phyloP scores from a whole-genome alignment of 1,284 basidiomycete species.

The Trichosporon ovoides region DNA sequence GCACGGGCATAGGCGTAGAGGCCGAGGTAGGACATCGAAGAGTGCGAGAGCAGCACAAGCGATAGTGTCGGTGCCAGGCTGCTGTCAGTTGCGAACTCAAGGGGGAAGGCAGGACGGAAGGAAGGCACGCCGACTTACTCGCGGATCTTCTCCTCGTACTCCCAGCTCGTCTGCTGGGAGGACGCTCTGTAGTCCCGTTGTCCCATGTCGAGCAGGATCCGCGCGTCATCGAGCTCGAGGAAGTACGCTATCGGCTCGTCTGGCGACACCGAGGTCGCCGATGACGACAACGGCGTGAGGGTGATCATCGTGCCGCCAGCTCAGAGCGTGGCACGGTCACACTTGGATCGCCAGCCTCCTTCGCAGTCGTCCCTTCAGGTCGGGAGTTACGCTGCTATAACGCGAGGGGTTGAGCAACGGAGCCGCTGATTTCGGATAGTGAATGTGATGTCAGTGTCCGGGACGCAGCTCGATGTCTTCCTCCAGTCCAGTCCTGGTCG shows the following conservation, averaged over 20 bases:
- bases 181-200: constrained; percentile 44
- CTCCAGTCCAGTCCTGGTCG: too few relatives aligned
- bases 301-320: constrained; percentile 67
- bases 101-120: too few relatives aligned
- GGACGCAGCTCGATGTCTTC: too few relatives aligned
- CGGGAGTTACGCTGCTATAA: too few relatives aligned
- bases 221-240: constrained; percentile 88
- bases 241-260: constrained; percentile 62
- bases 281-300: constrained; percentile 81
- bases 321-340: not conserved
- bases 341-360: too few relatives aligned
- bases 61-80: constrained; percentile 67
- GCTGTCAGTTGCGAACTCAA: too few relatives aligned
- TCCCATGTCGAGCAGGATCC: constrained; percentile 91
- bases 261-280: constrained; percentile 60
- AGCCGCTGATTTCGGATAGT: too few relatives aligned
- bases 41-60: constrained; percentile 69
- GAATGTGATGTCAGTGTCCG: too few relatives aligned
- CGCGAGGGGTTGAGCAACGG: too few relatives aligned
- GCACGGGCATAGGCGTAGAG: constrained; percentile 87
- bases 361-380: too few relatives aligned
- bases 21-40: constrained; percentile 80
- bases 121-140: constrained; percentile 40
- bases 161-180: constrained; percentile 32
- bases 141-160: constrained; percentile 48